Base-by-base conservation (phyloP, 1,284 basidiomycete species). In the Marasmius fiardii region DNA sequence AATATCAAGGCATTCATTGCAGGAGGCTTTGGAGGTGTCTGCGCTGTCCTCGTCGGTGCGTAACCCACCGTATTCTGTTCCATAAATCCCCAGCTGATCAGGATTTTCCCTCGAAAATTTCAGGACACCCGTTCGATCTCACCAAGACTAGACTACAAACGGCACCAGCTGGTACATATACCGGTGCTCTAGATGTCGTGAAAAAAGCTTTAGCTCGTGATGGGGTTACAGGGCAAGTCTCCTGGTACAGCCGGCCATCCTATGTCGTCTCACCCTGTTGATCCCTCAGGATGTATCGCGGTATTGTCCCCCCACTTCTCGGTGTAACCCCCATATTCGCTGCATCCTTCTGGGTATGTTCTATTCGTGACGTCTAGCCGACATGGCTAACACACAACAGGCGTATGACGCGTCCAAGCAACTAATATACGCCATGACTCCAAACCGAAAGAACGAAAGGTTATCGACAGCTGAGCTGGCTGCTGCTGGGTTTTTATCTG, bases 301-400 rank as follows among this genome's bases (percentile, higher is more conserved):
- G 96, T 37, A 95, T 99, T 76, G 90, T 96, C 2, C 96, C 97
- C 24, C 97, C 97, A 51, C 76, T 99, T 60, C 77, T 98, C 35
- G 97, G 97, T 53, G 95, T 99, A 31, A 98, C 97, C 2, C 97
- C 97, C 49, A 99, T 99, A 69, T 99, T 99, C 68, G 97, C 97
- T 12, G 79, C 99, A 45, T 98, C 95, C 3, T 99, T 99, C 79
- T 98, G 95, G 95, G 93, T 93, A 68, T 60, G 81, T 68, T 51
- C 26, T 49, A 33, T 49, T 53, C 44, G 57, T 49, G 28, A 35
- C 21, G 28, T 7, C 18, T 44, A 34, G 20, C 20, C 51, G 14
- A 49, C 24, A 16, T 33, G 26, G 4, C 44, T 52, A 37, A 52
- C 51, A 48, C 51, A 43, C 16, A 43, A 41, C 61, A 95, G 93